phyloP scores from a whole-genome alignment of 2,329 filamentous ascomycete species.

The Penicillium sp. region DNA sequence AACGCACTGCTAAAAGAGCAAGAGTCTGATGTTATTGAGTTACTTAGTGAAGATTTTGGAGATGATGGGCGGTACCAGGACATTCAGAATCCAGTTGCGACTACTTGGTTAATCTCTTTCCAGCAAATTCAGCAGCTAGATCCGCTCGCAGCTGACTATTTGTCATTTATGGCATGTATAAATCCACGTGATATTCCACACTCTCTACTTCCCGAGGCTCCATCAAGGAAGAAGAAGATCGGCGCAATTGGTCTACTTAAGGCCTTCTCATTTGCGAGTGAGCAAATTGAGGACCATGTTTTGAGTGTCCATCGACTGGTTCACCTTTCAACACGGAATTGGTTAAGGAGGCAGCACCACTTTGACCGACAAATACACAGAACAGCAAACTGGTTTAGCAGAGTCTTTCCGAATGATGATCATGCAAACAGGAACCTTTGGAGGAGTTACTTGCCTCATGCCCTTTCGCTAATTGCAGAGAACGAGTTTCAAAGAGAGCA shows the following conservation, averaged over 20 bases:
- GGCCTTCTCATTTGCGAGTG: constrained; percentile 28
- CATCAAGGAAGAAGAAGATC: neutral
- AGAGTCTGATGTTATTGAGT: neutral
- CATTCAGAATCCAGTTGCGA: constrained; percentile 9
- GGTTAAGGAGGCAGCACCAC: constrained; percentile 24
- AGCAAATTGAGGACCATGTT: neutral
- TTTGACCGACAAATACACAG: neutral
- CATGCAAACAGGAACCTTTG: too few species aligned
- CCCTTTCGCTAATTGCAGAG: neutral
- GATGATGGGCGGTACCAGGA: neutral
- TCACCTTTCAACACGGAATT: constrained; percentile 34
- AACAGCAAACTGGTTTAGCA: constrained; percentile 9
- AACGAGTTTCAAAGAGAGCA: constrained; percentile 2
- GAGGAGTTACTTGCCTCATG: constrained; percentile 24
- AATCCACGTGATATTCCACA: constrained; percentile 32
- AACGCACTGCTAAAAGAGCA: constrained; percentile 6
- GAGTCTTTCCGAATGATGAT: too few species aligned
- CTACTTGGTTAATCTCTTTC: constrained; percentile 18
- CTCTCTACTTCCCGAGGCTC: constrained; percentile 25
- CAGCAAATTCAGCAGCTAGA: constrained; percentile 19
- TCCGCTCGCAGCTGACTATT: constrained; percentile 13
- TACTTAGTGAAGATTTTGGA: constrained; percentile 15
- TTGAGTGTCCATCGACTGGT: constrained; percentile 38
- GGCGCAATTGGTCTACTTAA: constrained; percentile 29
- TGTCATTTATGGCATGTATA: constrained; percentile 38